Evolutionary conservation across 345 rosid species (phyloP).

Genomic region (Euphorbia pulcherrima): DNA sequence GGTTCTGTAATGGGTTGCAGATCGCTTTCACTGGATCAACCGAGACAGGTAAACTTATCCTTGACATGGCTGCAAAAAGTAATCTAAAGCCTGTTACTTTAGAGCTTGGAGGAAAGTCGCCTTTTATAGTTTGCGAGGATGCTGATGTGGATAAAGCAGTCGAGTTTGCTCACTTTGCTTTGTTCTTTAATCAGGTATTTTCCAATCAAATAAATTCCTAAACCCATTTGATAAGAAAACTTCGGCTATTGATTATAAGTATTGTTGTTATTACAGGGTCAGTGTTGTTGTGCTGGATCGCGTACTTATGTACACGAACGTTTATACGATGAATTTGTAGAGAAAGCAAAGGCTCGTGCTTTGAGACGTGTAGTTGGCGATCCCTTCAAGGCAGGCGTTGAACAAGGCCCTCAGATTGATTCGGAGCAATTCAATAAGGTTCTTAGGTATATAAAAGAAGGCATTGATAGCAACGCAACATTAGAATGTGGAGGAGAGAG

Average conservation of each 20-base stretch:
- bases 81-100: conserved; percentile 30
- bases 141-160: conserved; percentile 27
- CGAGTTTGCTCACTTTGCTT: conserved; percentile 26
- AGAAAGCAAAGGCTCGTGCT: conserved; percentile 85
- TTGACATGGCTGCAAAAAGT: conserved; percentile 27
- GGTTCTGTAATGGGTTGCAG: background rate
- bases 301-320: conserved; percentile 29
- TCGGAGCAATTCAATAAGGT: conserved; percentile 68
- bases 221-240: background rate
- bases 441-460: conserved; percentile 62
- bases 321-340: conserved; percentile 64
- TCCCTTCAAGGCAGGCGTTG: conserved; percentile 75
- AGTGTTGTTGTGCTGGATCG: conserved; percentile 32
- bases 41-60: conserved; percentile 23
- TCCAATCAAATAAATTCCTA: too few relatives aligned
- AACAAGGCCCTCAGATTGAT: conserved; percentile 98
- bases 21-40: conserved; percentile 31
- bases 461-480: conserved; percentile 76
- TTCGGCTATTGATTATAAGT: background rate
- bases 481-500: conserved; percentile 85
- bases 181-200: conserved; percentile 34
- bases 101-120: conserved; percentile 36
- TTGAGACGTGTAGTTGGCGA: conserved; percentile 65
- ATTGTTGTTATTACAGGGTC: conserved; percentile 24
- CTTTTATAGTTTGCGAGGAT: conserved; percentile 30